Base-by-base conservation (phyloP, 176 grass and related monocot species). In the Otatea glauca region DNA sequence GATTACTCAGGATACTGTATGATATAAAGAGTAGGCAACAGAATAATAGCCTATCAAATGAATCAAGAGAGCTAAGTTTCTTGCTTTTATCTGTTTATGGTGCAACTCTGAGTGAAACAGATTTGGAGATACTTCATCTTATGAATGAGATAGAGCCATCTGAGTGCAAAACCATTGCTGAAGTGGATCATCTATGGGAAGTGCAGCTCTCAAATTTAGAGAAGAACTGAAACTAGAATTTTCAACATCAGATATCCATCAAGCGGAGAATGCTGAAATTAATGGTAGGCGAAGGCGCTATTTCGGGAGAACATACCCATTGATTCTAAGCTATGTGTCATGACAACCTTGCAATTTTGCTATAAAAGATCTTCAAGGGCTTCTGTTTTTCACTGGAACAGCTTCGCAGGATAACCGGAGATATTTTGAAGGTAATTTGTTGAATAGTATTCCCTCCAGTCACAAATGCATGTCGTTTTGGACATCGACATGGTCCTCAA, bases 281-380 rank as follows among this genome's bases (percentile, higher is more conserved):
- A 89, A 88, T 76, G 86, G 84, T 81, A 87, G 78, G 67, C 87
- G 79, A 77, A 94, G 88, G 44, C 88, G 1, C 75, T 97, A 41
- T 92, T 97, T 67, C 89, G 92, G 79, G 95, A 97, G 91, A 97
- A 91, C 72, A 94, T 97, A 62, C 95, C 92, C 35, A 62, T 97
- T 88, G 95, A 97, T 86, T 88, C 91, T 64, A 92, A 81, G 81
- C 83, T 90, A 18, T 97, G 92, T 45, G 82, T 88, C 81, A 88
- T 65, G 54, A 93, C 95, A 68, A 85, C 76, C 84, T 74, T 94
- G 72, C 87, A 88, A 74, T 97, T 90, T 88, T 94, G 89, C 86
- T 93, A 94, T 82, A 81, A 88, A 79, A 85, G 89, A 66, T 91
- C 82, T 80, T 86, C 80, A 79, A 79, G 78, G 75, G 65, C 44